phyloP scores from a whole-genome alignment of 805 yeast species.

The Grigorovia transvaalensis region DNA sequence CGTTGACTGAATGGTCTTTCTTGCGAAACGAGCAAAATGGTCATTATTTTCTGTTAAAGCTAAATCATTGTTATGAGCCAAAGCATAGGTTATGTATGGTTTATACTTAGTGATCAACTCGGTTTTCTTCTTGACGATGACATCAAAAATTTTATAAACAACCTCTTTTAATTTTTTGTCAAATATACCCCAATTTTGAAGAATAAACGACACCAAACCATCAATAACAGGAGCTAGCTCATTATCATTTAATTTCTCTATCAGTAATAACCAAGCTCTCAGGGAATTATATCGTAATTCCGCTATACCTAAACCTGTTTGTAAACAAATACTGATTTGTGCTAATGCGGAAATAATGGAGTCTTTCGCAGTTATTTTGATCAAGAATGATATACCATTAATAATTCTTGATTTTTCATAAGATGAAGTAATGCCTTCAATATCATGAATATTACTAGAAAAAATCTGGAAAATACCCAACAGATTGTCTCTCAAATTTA shows the following conservation, averaged over 20 bases:
- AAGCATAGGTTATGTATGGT: conserved; percentile 50
- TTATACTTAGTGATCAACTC: conserved; percentile 14
- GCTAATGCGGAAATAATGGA: conserved; percentile 62
- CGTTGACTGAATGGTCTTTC: conserved; percentile 15
- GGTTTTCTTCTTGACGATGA: conserved; percentile 16
- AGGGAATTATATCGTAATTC: conserved; percentile 54
- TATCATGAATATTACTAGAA: conserved; percentile 68
- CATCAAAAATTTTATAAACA: conserved; percentile 43
- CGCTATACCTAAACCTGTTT: conserved; percentile 57
- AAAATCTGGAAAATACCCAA: conserved; percentile 70
- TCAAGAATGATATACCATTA: conserved; percentile 60
- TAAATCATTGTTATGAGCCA: conserved; percentile 52
- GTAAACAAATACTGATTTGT: conserved; percentile 78
- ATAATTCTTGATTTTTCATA: conserved; percentile 63
- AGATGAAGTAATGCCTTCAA: conserved; percentile 60
- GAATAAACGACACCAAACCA: conserved; percentile 58
- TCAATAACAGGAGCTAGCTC: conserved; percentile 61
- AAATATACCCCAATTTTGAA: conserved; percentile 55
- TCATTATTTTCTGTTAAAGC: conserved; percentile 39
- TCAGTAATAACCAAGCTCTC: conserved; percentile 56
- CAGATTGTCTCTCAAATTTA: conserved; percentile 46
- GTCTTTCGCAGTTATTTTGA: conserved; percentile 38
- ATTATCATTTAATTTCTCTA: conserved; percentile 43
- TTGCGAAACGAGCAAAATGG: conserved; percentile 42
- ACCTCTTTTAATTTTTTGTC: conserved; percentile 37